Base-by-base conservation (phyloP, 2,329 filamentous ascomycete species). In the Alternaria sp. region DNA sequence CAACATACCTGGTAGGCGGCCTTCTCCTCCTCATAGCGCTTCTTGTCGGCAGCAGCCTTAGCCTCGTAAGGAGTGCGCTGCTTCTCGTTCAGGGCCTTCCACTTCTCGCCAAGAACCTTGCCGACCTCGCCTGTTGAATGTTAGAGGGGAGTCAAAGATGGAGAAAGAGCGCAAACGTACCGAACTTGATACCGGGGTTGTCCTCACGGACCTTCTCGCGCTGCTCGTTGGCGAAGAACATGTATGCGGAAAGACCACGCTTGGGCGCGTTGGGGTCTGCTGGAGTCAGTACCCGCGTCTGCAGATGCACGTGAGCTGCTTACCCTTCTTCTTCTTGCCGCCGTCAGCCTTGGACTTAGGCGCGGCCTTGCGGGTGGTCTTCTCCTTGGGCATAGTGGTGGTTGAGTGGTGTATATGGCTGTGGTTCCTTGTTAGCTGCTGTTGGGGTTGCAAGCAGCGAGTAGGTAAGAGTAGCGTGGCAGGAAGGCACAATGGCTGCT, bases 141-240 rank as follows among this genome's bases (percentile, higher is more conserved):
- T 78, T 71, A 77, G 71, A 37, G 51, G 28, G 26, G 26, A n/a
- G 50, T 11, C 33, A 5, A 23, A 26, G 20, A 50, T 25, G 18
- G 25, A 4, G 6, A 23, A 18, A 43, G 47, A 37, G 18, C 18
- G 45, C 45, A 53, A 60, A 80, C 87, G 74, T 87, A 91, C 93
- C 96, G 84, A 99, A 99, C 75, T 92, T 91, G 85, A 98, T 97
- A 76, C 94, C 95, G 43, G 95, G 95, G 88, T 98, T 98, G 84
- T 98, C 95, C 82, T 97, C 94, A 76, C 96, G 93, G 75, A 99
- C 96, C 83, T 96, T 97, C 81, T 98, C 95, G 76, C 96, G 94
- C 86, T 97, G 93, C 85, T 98, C 96, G 80, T 98, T 98, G 89
- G 96, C 96, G 82, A 98, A 99, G 91, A 98, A 98, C 96, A 99